These are phyloP conservation scores for Trichoderma koningii DNA, from an alignment of 2,329 filamentous ascomycete genomes.

Conservation along the genomic window DNA sequence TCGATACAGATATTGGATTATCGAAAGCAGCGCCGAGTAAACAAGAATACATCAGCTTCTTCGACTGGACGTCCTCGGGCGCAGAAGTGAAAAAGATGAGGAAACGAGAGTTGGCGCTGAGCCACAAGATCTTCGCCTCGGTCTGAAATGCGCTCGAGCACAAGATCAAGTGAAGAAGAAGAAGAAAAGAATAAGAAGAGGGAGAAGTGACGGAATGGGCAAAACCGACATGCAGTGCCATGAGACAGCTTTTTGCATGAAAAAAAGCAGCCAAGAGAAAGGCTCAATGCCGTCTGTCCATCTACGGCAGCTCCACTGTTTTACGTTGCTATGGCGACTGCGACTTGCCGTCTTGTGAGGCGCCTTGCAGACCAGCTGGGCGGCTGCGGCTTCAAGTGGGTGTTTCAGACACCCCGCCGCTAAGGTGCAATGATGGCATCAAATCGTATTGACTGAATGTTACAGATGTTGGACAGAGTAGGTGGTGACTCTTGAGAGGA, in stretches of 20 bases:
- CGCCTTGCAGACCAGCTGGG: neutral
- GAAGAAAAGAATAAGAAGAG: neutral
- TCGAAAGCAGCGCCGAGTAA: neutral
- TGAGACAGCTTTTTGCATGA: conserved; percentile 25
- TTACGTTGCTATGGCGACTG: neutral
- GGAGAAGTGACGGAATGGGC: neutral
- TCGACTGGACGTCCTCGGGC: neutral
- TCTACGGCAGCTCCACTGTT: conserved; percentile 11
- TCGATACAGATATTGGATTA: neutral
- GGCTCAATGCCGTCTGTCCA: neutral
- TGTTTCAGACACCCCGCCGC: conserved; percentile 13
- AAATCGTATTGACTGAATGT: neutral
- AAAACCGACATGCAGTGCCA: conserved; percentile 4
- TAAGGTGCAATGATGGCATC: neutral
- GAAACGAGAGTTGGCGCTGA: conserved; percentile 11
- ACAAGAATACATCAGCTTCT: neutral
- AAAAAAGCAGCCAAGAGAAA: conserved; percentile 1
- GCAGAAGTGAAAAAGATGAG: neutral
- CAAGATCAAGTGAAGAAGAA: neutral
- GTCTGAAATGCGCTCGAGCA: neutral
- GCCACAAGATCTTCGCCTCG: no score
- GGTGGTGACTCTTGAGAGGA: no score
- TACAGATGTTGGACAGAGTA: neutral
- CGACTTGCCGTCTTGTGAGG: conserved; percentile 18
- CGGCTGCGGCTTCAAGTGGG: conserved; percentile 13